Base-by-base conservation (phyloP, 805 yeast genomes). In the Cephaloascus fragrans region DNA sequence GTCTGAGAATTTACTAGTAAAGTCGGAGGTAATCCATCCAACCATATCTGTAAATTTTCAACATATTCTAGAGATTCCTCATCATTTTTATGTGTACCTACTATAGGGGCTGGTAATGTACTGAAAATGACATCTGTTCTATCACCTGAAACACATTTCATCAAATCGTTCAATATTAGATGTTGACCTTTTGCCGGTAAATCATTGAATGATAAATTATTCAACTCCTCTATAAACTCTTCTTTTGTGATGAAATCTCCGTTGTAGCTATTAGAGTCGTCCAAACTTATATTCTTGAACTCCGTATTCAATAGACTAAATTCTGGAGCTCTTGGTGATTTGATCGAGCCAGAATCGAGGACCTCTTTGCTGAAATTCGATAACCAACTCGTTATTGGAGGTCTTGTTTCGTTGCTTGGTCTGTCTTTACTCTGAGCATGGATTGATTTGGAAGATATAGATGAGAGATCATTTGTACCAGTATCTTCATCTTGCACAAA, bases 171-270 rank as follows among this genome's bases (percentile, higher is more conserved):
- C 47, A 93, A 63, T 37, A 93, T 82, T 38, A 90, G 56, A 54
- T 89, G 95, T 56, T 90, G 98, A 0, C 94, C 93, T 47, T 77
- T 76, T 6, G 95, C 93, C 0, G 97, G 95, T n/a, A 90, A 59
- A 44, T 85, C 93, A 54, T 87, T 83, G 59, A 89, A 89, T 1
- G 83, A 72, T 31, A 67, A 49, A 18, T 47, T 51, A 19, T 52
- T 55, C 32, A 67, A 49, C 43, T 66, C 72, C 34, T 57, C 55
- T 44, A 60, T 62, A 37, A 67, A 47, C 40, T 65, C 61, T 41
- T 56, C 62, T 32, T 49, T 54, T 1, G 65, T 62, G 6, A 63
- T 45, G 14, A 6, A 14, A 9, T 31, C 8, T 6, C 12, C 28
- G 12, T 23, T 23, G 12, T 23, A 23, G 28, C 28, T 23, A 8